Base-by-base conservation (phyloP, 768 basidiomycete species). In the Tylopilus rubrobrunneus region DNA sequence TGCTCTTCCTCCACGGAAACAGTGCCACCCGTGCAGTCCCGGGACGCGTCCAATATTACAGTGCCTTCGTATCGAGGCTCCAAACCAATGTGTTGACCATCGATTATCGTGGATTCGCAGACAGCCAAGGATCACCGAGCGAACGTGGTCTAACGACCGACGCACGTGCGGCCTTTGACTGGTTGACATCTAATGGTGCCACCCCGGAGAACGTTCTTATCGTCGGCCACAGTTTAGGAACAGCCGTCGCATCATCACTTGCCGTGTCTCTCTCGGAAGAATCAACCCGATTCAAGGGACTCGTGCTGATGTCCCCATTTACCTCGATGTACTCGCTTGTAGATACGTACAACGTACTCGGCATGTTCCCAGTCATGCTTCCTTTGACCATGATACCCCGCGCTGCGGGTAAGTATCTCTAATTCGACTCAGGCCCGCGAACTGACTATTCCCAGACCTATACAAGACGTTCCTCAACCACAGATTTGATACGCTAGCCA, bases 1-100 rank as follows among this genome's bases (percentile, higher is more conserved):
- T 96, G n/a, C 75, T 98, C n/a, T 96, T 89, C 72, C 76, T 95
- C 41, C 96, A 98, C 58, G 96, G 96, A 10, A 96, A 96, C 57
- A 87, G 85, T 0, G 94, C 77, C 0, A 92, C 89, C 0, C 82
- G 95, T 15, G 89, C 89, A 0, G 75, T 81, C 7, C 57, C 72
- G 1, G 78, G 76, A 40, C 87, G 95, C 11, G 75, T 94, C n/a
- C 77, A 76, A 17, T 78, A 84, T 37, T 92, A 92, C 64, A 71
- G 77, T 17, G 76, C 80, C 0, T 85, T 86, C 62, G 78, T 88
- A 0, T 79, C 84, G 3, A 79, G 86, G 1, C 72, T 91, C 7
- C 73, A 75, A 17, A 80, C 80, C 19, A 95, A 95, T 67, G 85
- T 97, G 14, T 73, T 98, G 25, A 84, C 83, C 1, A 83, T 92